Base-by-base conservation (phyloP, 176 grass and related monocot species). In the Guadua angustifolia region DNA sequence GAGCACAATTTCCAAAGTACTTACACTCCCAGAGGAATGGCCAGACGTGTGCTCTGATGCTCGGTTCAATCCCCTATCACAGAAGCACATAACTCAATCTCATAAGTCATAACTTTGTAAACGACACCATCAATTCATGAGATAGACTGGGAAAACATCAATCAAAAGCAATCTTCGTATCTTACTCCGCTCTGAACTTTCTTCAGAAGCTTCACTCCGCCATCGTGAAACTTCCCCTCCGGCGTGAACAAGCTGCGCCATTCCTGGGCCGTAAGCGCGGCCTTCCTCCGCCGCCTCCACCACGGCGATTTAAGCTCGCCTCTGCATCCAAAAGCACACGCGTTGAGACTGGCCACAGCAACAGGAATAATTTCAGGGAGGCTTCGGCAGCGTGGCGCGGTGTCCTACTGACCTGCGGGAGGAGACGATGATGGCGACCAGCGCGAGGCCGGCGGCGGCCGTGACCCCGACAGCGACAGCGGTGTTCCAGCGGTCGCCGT, bases 21-120 rank as follows among this genome's bases (percentile, higher is more conserved):
- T 94, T 89, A 99, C 97, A 92, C 83, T 92, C 89, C 91, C 17
- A 96, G 88, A 99, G 89, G 81, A 99, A 99, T 26, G 97, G 93
- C 97, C 97, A 94, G 57, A 96, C 91, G 53, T 88, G 85, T 11
- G 93, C 74, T 86, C 97, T 89, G 78, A 94, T 92, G 77, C 84
- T 92, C 64, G 83, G 86, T 51, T 94, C 89, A 58, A 99, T 83
- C 46, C 97, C 97, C 93, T 99, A 55, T 19, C 78, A 86, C 3
- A 83, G 22, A 87, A 88, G 66, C 59, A 77, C 2, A 81, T 19
- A 68, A 66, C 57, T 58, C 36, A 88, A 78, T 75, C 15, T n/a
- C n/a, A n/a, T n/a, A n/a, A n/a, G n/a, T 24, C 45, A 43, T 66
- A 56, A n/a, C 33, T 81, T 66, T 43, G 12, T 43, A 57, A 76